Conservation (phyloP, 1,284 basidiomycete genomes). For the Gomphus bonarii region DNA sequence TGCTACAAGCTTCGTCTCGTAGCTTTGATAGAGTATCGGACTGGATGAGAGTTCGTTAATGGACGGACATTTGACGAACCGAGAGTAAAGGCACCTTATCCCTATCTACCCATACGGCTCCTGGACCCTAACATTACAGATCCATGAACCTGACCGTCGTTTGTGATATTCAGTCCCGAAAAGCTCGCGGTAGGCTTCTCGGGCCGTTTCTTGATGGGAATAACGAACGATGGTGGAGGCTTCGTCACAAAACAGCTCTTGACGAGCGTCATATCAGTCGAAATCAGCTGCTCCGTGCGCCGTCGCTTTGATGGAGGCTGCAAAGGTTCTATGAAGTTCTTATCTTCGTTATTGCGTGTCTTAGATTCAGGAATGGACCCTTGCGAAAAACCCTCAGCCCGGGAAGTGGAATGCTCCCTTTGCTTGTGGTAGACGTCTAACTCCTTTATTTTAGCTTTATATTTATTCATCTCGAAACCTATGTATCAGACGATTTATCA, state of each 20-base stretch:
- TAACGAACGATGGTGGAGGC: neutral
- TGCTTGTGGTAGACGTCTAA: neutral
- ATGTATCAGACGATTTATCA: neutral
- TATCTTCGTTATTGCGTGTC: neutral
- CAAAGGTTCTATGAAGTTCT: neutral
- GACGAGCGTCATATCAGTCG: conserved; percentile 1
- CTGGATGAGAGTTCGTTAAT: neutral
- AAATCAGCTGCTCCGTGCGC: neutral
- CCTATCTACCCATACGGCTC: neutral
- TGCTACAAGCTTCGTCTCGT: too few relatives aligned
- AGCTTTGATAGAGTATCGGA: neutral
- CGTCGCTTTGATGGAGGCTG: neutral
- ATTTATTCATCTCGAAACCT: neutral
- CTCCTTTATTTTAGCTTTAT: neutral
- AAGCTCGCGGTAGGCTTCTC: neutral
- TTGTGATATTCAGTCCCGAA: neutral
- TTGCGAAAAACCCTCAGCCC: neutral
- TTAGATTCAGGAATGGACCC: neutral
- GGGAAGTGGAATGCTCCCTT: neutral
- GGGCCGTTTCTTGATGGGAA: neutral
- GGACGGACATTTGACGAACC: neutral
- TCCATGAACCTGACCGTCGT: neutral
- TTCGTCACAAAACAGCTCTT: neutral
- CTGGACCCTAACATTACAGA: neutral
- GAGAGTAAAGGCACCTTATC: neutral